Evolutionary conservation across 1,284 basidiomycete species (phyloP).

Genomic region (Cronartium quercuum): DNA sequence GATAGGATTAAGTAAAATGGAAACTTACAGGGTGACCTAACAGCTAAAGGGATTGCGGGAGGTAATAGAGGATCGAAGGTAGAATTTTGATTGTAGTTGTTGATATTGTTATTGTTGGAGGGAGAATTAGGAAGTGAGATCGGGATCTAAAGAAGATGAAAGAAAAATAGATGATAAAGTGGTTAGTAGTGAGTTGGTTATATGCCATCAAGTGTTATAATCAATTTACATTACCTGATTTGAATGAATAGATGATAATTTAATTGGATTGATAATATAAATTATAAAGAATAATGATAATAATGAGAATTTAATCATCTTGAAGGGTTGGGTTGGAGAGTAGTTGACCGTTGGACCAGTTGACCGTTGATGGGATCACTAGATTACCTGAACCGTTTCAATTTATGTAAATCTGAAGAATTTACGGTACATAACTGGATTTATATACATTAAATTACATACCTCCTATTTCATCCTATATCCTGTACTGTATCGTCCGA

Average conservation of each 20-base stretch:
- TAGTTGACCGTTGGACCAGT: too few species aligned
- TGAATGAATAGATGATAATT: neutral
- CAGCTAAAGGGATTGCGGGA: conserved; percentile 43
- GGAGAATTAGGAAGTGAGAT: neutral
- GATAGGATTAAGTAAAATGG: neutral
- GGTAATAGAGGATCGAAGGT: conserved; percentile 41
- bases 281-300: too few species aligned
- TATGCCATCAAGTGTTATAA: neutral
- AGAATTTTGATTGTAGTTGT: neutral
- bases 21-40: conserved; percentile 41
- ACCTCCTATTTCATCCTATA: too few species aligned
- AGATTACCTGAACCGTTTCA: too few species aligned
- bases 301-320: too few species aligned
- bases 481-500: too few species aligned
- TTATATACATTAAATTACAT: too few species aligned
- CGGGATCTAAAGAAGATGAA: neutral
- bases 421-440: too few species aligned
- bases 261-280: neutral
- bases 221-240: neutral
- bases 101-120: neutral
- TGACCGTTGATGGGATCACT: too few species aligned
- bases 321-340: too few species aligned
- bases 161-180: neutral
- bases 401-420: too few species aligned
- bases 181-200: neutral